These are phyloP conservation scores for Sonneratia alba DNA, from an alignment of 345 rosid species.

Conservation along the genomic window DNA sequence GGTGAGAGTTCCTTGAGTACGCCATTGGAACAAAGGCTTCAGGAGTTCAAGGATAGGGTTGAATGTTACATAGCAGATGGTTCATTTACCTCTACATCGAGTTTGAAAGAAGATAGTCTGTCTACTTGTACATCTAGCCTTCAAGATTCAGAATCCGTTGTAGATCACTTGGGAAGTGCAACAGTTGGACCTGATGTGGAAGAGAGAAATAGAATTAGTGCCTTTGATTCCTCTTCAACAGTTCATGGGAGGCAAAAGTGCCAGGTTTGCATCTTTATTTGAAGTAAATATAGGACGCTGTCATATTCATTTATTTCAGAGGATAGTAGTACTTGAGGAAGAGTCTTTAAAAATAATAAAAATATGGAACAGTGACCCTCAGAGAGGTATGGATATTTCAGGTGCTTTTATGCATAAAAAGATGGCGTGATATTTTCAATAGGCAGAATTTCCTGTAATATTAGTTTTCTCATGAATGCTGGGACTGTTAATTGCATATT, in stretches of 20 bases:
- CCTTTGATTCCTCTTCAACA: slow-evolving; percentile 28
- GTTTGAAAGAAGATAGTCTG: slow-evolving; percentile 19
- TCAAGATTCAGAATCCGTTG: slow-evolving; percentile 23
- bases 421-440: not conserved
- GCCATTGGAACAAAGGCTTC: slow-evolving; percentile 69
- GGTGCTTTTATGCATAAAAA: not conserved
- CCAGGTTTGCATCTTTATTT: slow-evolving; percentile 43
- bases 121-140: slow-evolving; percentile 23
- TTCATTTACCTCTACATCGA: slow-evolving; percentile 23
- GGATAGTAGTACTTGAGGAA: not conserved
- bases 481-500: not conserved
- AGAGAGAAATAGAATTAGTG: slow-evolving; percentile 18
- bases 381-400: too few relatives aligned
- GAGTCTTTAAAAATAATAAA: too few relatives aligned
- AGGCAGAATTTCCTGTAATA: not conserved
- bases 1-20: slow-evolving; percentile 46
- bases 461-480: not conserved
- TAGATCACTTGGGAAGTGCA: slow-evolving; percentile 20
- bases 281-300: not conserved
- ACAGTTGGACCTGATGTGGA: slow-evolving; percentile 23
- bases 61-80: slow-evolving; percentile 42
- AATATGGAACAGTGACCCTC: too few relatives aligned
- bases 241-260: slow-evolving; percentile 22
- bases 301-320: not conserved
- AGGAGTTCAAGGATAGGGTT: slow-evolving; percentile 52